These are phyloP conservation scores for Saturnispora mendoncae DNA, from an alignment of 805 yeast genomes.

Conservation along the genomic window DNA sequence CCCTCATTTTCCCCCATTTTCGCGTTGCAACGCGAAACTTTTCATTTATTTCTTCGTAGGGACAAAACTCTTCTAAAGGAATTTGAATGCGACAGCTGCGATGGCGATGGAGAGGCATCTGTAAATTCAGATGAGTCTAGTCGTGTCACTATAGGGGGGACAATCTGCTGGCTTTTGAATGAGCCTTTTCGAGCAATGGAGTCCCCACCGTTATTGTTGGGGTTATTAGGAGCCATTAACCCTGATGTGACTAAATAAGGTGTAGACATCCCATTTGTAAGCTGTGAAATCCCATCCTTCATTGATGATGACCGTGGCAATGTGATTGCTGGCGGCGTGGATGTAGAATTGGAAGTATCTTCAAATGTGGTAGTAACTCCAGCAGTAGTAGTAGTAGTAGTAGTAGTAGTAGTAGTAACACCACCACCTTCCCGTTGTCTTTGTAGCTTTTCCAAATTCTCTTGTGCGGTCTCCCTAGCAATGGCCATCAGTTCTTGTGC, in stretches of 20 bases:
- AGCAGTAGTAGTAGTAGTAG: neutral
- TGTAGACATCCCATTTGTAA: conserved; percentile 47
- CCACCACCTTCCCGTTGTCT: conserved; percentile 25
- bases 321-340: too few species aligned
- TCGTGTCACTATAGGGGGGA: conserved; percentile 27
- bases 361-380: neutral
- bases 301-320: neutral
- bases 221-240: conserved; percentile 40
- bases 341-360: too few species aligned
- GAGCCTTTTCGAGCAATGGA: too few species aligned
- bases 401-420: too few species aligned
- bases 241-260: conserved; percentile 65
- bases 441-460: conserved; percentile 41
- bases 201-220: conserved; percentile 7
- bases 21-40: neutral
- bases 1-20: neutral
- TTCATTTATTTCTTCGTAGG: neutral
- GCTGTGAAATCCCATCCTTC: conserved; percentile 1
- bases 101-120: conserved; percentile 10
- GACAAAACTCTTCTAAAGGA: conserved; percentile 7
- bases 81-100: conserved; percentile 2
- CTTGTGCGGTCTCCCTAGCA: conserved; percentile 65
- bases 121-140: conserved; percentile 21
- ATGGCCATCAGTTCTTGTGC: conserved; percentile 83
- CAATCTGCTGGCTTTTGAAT: conserved; percentile 16